Evolutionary conservation across 169 alveolate species (phyloP).

Genomic region (Amoebophrya sp.): DNA sequence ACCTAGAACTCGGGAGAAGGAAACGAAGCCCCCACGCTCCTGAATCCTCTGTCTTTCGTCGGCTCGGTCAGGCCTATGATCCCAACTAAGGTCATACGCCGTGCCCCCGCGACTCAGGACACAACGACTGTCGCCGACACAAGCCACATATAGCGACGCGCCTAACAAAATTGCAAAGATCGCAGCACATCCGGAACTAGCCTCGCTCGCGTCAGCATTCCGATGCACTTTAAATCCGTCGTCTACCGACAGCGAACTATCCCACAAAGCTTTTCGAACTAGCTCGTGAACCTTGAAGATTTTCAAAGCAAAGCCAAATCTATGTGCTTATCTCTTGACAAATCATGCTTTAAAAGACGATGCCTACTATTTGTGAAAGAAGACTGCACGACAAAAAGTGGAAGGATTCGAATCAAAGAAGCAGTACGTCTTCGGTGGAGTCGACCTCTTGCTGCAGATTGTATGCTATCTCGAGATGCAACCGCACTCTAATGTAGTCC

Average conservation of each 20-base stretch:
- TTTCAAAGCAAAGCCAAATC: too few relatives aligned
- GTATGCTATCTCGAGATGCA: constrained; percentile 47
- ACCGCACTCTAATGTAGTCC: constrained; percentile 56
- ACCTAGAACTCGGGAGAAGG: constrained; percentile 91
- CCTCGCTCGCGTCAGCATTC: too few relatives aligned
- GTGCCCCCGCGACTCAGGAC: constrained; percentile 75
- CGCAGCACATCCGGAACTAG: constrained; percentile 68
- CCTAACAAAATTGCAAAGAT: constrained; percentile 66
- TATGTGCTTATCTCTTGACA: too few relatives aligned
- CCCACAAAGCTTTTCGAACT: neutral
- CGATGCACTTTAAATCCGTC: too few relatives aligned
- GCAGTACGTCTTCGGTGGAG: neutral
- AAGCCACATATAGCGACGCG: constrained; percentile 72
- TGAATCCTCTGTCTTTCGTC: constrained; percentile 82
- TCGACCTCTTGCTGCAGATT: neutral
- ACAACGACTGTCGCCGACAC: constrained; percentile 97
- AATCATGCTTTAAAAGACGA: too few relatives aligned
- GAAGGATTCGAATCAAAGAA: too few relatives aligned
- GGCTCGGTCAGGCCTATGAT: constrained; percentile 79
- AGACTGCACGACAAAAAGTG: too few relatives aligned
- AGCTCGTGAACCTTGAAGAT: neutral
- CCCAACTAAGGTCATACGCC: constrained; percentile 84
- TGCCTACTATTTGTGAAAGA: too few relatives aligned
- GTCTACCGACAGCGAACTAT: neutral
- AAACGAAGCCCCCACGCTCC: constrained; percentile 90